Evolutionary conservation across 2,329 filamentous ascomycete genomes (phyloP), one percentile per base, ranked within the genome.

Genomic region (Leptographium wingfieldii): DNA sequence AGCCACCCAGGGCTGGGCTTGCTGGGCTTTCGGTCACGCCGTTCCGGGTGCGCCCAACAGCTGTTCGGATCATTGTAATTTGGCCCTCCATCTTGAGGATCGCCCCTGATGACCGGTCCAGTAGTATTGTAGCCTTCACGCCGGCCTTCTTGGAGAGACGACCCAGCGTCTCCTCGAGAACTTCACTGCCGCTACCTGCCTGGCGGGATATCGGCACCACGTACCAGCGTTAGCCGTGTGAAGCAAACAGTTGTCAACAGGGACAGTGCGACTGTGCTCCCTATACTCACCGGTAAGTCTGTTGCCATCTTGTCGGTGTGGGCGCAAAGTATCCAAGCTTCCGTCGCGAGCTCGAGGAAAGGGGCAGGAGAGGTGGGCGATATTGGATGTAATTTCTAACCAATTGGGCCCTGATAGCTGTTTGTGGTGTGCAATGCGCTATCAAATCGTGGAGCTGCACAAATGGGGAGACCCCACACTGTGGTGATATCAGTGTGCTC

Each of bases 21-120:
- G 57, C 54, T 35, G 40, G 27, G 33, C 31, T 33, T 22, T 57
- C 55, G 7, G 49, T 54, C 19, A 22, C 53, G 29, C 56, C 51
- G 60, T 48, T 60, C 48, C 29, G 51, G n/a, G 62, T 55, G 16
- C 63, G 63, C 19, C 64, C 49, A 55, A 66, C 48, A 3, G 76
- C 70, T 3, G 77, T 75, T 19, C 79, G 76, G 55, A 87, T 78
- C 16, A 80, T 78, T 1, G 84, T 81, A 14, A 86, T 74, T 62
- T 90, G 78, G 56, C 89, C 89, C 59, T 82, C 87, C 7, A 85
- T 88, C 68, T 87, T 88, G 58, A 94, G 79, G 57, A 94, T 87
- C 2, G 86, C 80, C 58, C 88, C 88, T 27, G 81, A 86, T 16
- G 80, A 74, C 60, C 87, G 83, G 66, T 91, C 87, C 51, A 94